These are phyloP conservation scores for Coniella vitis DNA, from an alignment of 2,329 filamentous ascomycete species.

Conservation along the genomic window DNA sequence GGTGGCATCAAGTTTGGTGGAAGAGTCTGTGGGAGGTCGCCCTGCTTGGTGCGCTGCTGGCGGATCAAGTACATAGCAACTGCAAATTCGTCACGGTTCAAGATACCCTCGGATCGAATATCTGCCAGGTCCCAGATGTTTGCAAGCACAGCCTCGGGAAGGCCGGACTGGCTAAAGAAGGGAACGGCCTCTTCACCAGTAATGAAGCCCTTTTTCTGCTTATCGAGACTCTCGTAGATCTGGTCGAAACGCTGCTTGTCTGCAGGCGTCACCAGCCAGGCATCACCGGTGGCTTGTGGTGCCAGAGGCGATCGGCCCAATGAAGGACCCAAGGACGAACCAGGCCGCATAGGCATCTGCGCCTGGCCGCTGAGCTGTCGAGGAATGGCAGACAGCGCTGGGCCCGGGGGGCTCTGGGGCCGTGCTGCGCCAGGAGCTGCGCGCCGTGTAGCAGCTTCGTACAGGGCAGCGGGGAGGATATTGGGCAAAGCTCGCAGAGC, in stretches of 20 bases:
- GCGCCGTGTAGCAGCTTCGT: slow-evolving; percentile 79
- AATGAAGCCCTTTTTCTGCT: slow-evolving; percentile 71
- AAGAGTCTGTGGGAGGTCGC: slow-evolving; percentile 66
- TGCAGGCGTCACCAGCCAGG: slow-evolving; percentile 71
- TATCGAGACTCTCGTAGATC: slow-evolving; percentile 80
- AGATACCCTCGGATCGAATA: slow-evolving; percentile 79
- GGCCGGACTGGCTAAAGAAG: slow-evolving; percentile 87
- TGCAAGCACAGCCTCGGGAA: slow-evolving; percentile 82
- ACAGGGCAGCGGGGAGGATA: slow-evolving; percentile 75
- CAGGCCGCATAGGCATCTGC: slow-evolving; percentile 55
- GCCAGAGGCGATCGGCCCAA: slow-evolving; percentile 36
- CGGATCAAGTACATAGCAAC: slow-evolving; percentile 97
- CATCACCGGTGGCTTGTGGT: slow-evolving; percentile 44
- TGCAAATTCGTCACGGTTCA: slow-evolving; percentile 87
- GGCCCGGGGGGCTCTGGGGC: slow-evolving; percentile 44
- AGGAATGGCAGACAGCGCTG: slow-evolving; percentile 61
- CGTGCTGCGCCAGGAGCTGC: slow-evolving; percentile 36
- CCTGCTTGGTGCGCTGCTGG: slow-evolving; percentile 71
- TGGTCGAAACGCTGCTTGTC: slow-evolving; percentile 87
- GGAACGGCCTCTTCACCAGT: slow-evolving; percentile 90
- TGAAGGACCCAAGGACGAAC: slow-evolving; percentile 42
- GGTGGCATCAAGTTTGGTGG: slow-evolving; percentile 80
- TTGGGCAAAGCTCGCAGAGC: slow-evolving; percentile 72
- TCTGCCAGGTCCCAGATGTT: slow-evolving; percentile 97
- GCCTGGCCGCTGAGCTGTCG: slow-evolving; percentile 70